These are phyloP conservation scores for Themeda triandra DNA, from an alignment of 176 grass and related monocot genomes.

Conservation along the genomic window DNA sequence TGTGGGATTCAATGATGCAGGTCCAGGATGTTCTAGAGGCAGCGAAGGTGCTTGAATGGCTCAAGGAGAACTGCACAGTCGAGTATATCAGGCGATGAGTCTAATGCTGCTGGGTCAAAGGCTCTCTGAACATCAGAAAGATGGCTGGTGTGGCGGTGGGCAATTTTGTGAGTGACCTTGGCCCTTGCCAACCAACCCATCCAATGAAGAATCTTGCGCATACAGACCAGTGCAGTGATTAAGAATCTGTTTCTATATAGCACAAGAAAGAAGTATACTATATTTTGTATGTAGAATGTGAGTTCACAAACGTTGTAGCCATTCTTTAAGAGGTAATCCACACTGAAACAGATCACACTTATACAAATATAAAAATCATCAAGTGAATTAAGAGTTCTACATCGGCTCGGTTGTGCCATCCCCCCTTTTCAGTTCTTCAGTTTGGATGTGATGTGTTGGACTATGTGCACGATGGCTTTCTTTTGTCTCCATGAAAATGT, in stretches of 20 bases:
- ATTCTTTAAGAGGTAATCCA: background rate
- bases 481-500: background rate
- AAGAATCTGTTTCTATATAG: background rate
- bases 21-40: slow-evolving; percentile 86
- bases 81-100: slow-evolving; percentile 58
- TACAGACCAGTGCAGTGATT: background rate
- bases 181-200: background rate
- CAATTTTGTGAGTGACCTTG: slow-evolving; percentile 14
- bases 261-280: background rate
- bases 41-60: slow-evolving; percentile 92
- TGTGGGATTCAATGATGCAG: slow-evolving; percentile 29
- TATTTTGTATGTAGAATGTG: slow-evolving; percentile 18
- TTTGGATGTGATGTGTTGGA: background rate
- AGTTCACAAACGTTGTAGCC: background rate
- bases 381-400: background rate
- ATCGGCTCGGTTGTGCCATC: background rate
- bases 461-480: background rate
- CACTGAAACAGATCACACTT: background rate
- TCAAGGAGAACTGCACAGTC: slow-evolving; percentile 79
- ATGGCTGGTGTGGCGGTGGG: background rate
- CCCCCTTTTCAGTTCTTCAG: background rate
- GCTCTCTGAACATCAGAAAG: background rate
- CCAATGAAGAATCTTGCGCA: background rate
- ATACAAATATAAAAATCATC: background rate
- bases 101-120: background rate